phyloP scores from a whole-genome alignment of 164 flowering plant species.

The Magnolia sinica region DNA sequence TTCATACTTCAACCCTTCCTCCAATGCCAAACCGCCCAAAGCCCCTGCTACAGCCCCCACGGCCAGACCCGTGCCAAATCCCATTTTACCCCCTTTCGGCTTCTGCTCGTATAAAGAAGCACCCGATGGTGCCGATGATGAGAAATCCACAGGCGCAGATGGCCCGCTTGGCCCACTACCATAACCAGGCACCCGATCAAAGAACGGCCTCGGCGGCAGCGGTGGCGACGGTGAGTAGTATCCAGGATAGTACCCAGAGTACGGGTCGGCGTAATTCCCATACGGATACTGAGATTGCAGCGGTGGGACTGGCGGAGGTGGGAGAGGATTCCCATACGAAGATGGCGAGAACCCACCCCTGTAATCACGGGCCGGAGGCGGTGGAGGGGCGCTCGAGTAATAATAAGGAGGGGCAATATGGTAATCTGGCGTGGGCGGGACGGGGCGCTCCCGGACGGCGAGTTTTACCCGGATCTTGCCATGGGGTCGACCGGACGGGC shows the following conservation, averaged over 20 bases:
- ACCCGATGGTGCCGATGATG: conserved; percentile 12
- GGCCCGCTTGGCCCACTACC: conserved; percentile 43
- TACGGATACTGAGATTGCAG: conserved; percentile 22
- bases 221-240: conserved; percentile 41
- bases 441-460: conserved; percentile 46
- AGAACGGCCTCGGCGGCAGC: conserved; percentile 33
- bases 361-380: conserved; percentile 22
- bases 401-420: conserved; percentile 43
- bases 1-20: conserved; percentile 67
- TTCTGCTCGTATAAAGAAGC: conserved; percentile 31
- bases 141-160: conserved; percentile 70
- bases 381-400: conserved; percentile 41
- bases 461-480: conserved; percentile 72
- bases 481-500: conserved; percentile 90
- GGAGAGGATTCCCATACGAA: conserved; percentile 17
- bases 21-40: conserved; percentile 59
- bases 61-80: conserved; percentile 56
- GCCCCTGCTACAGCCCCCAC: conserved; percentile 67
- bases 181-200: conserved; percentile 34
- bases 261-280: conserved; percentile 29
- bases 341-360: conserved; percentile 19
- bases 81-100: conserved; percentile 41
- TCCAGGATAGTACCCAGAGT: conserved; percentile 36
- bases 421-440: conserved; percentile 30
- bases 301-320: conserved; percentile 26